These are phyloP conservation scores for Trebouxiophyceae sp. DNA, from an alignment of 163 green algal species.

Conservation along the genomic window DNA sequence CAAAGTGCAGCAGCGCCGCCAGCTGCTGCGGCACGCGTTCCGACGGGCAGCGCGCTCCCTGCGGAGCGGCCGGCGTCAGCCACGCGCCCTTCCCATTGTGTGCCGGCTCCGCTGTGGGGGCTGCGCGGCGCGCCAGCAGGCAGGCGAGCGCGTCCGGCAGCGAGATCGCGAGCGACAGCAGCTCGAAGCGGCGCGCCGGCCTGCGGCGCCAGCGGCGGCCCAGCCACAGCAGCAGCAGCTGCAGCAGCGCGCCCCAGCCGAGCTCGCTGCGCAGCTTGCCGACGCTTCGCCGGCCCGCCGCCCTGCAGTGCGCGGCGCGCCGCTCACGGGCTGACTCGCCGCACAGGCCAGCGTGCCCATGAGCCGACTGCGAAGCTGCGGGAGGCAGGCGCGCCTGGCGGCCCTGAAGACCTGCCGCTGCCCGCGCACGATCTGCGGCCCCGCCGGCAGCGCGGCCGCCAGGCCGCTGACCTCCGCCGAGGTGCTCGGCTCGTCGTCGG, in stretches of 20 bases:
- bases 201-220: slow-evolving; percentile 7
- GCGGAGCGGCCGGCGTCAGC: not conserved
- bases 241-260: not conserved
- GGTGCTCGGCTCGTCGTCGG: not conserved
- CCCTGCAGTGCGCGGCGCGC: no score
- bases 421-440: no score
- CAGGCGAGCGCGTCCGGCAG: slow-evolving; percentile 2
- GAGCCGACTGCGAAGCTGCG: no score
- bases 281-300: not conserved
- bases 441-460: no score
- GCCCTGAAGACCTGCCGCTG: no score
- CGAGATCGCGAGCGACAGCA: slow-evolving; percentile 1
- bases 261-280: not conserved
- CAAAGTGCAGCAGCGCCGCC: not conserved
- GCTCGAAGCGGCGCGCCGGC: not conserved
- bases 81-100: not conserved
- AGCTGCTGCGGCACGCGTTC: not conserved
- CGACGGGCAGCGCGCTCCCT: not conserved
- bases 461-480: not conserved
- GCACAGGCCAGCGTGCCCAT: no score
- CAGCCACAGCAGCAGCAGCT: slow-evolving; percentile 13
- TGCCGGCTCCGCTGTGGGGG: not conserved
- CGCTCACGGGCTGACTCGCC: no score
- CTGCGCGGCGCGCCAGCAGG: not conserved
- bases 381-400: no score